A percentile compares a stretch with the other conserved stretches of the same genome.
Conservation (phyloP, 176 grass and related monocot genomes). For the Oryza australiensis region DNA sequence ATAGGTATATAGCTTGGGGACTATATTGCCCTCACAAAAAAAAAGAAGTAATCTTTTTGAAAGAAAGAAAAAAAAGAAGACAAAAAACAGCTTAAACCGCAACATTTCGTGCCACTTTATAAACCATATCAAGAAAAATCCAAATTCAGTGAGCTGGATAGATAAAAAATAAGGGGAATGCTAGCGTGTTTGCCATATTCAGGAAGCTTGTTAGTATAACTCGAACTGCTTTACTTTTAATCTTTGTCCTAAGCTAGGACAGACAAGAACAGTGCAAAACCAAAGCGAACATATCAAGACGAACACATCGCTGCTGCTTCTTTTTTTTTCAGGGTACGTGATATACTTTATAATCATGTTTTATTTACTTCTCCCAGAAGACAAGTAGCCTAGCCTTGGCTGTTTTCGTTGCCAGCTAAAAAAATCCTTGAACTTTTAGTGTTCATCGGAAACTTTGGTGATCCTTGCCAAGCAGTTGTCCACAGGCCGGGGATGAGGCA, state of each 20-base stretch:
- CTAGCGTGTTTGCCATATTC: background rate
- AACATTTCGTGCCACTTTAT: background rate
- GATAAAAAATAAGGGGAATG: background rate
- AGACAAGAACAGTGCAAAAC: background rate
- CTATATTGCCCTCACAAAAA: background rate
- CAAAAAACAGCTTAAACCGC: background rate
- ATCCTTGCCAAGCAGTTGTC: slow-evolving; percentile 83
- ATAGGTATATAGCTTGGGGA: background rate
- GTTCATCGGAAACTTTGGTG: slow-evolving; percentile 34
- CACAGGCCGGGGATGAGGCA: slow-evolving; percentile 73
- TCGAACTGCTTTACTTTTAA: background rate
- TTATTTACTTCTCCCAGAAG: background rate
- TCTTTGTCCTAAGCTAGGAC: background rate
- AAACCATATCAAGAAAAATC: background rate
- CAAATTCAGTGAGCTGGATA: background rate
- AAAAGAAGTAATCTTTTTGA: background rate
- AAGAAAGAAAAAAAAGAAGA: background rate
- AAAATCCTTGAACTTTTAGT: background rate
- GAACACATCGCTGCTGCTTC: background rate
- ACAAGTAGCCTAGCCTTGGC: background rate
- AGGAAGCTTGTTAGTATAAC: background rate
- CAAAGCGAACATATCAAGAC: background rate
- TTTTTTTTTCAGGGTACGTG: background rate
- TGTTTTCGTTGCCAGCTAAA: background rate
- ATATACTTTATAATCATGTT: background rate